Base-by-base conservation (phyloP, 2,329 filamentous ascomycete species). In the Pseudogymnoascus sp. region DNA sequence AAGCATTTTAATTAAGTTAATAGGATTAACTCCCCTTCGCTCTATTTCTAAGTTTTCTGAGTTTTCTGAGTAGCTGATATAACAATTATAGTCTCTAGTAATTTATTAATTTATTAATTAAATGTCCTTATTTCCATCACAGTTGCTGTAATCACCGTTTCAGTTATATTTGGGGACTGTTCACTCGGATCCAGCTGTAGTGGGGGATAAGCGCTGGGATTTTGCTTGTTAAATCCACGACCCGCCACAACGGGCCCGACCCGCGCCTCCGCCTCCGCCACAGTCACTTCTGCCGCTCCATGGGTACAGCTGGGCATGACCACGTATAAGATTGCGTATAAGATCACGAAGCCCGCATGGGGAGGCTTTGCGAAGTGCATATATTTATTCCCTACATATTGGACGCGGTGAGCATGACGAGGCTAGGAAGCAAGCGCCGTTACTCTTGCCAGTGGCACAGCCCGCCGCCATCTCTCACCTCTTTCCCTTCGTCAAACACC, bases 141-240 rank as follows among this genome's bases (percentile, higher is more conserved):
- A 19, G 19, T 19, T 19, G 19, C 19, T 19, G 19, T 19, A 19
- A 19, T 19, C 19, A 19, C 19, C 19, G 19, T 2, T 19, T 19
- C 19, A 19, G 19, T 19, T 19, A 19, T 19, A 19, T 19, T 19
- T 19, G 19, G 19, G 19, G 19, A 19, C 19, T 19, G 19, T 19
- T 19, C 19, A 19, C 19, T 19, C 19, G 19, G 19, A 19, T 19
- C 19, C 2, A 19, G 19, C 19, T 19, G 28, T 55, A 55, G 49
- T 55, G 28, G n/a, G 49, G 49, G 49, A 55, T 55, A 55, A 55
- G 25, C 49, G 49, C 49, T 55, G 49, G 49, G 49, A 55, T 55
- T 33, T 5, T 55, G 49, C 49, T 19, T 28, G n/a, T 33, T 55
- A 22, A 12, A 45, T 25, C 12, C 41, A 19, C 49, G 35, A 35